phyloP scores from a whole-genome alignment of 2,329 filamentous ascomycete species.

The Orbilia quercus region DNA sequence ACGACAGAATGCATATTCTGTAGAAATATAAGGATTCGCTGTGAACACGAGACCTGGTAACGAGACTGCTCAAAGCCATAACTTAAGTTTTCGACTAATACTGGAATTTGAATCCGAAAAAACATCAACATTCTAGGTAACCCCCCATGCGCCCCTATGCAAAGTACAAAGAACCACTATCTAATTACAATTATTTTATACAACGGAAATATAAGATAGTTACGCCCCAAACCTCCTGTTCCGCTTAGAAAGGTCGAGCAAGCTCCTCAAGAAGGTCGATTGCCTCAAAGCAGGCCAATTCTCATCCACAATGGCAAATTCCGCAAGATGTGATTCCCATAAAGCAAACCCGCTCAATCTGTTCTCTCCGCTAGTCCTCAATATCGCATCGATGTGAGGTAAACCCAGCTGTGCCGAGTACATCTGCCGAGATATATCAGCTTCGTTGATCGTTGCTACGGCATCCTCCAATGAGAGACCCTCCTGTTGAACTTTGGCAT shows the following conservation, averaged over 20 bases:
- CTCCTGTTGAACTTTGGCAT: constrained; percentile 26
- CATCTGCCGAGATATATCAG: constrained; percentile 38
- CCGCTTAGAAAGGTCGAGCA: constrained; percentile 38
- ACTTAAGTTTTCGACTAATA: too few species aligned
- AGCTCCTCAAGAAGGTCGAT: constrained; percentile 42
- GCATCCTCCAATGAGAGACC: constrained; percentile 38
- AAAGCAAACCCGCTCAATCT: constrained; percentile 45
- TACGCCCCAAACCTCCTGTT: constrained; percentile 42
- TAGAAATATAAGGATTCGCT: too few species aligned
- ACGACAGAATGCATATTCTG: too few species aligned
- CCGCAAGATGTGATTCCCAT: constrained; percentile 51
- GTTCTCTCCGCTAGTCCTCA: constrained; percentile 49
- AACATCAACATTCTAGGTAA: too few species aligned
- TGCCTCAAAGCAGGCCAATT: constrained; percentile 46
- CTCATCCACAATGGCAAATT: constrained; percentile 47
- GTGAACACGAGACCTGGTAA: too few species aligned
- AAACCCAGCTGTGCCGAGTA: constrained; percentile 49
- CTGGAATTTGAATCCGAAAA: too few species aligned
- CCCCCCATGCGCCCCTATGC: too few species aligned
- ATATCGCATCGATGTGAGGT: constrained; percentile 39
- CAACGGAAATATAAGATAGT: not conserved
- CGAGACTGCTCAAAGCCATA: too few species aligned
- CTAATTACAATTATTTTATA: too few species aligned
- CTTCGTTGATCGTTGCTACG: constrained; percentile 28
- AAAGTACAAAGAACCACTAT: too few species aligned